These are phyloP conservation scores for Colletotrichum chrysophilum DNA, from an alignment of 2,329 filamentous ascomycete genomes.

Conservation along the genomic window DNA sequence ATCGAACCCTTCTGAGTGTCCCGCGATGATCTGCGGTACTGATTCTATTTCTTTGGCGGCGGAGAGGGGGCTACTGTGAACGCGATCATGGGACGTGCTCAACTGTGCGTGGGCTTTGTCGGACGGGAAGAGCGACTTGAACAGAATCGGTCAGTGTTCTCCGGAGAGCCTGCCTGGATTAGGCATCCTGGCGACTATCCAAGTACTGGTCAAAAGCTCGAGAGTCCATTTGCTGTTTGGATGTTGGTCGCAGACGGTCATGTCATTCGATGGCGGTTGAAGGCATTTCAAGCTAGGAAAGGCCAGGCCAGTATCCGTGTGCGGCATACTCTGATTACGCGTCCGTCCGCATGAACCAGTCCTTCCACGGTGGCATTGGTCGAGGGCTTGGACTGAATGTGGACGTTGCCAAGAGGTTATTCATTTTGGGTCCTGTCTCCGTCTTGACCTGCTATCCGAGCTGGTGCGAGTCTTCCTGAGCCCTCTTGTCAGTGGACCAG, in stretches of 20 bases:
- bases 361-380: slow-evolving; percentile 43
- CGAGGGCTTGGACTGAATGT: slow-evolving; percentile 81
- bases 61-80: background rate
- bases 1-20: background rate
- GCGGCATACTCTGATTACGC: slow-evolving; percentile 69
- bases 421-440: background rate
- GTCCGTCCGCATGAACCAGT: slow-evolving; percentile 77
- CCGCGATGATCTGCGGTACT: background rate
- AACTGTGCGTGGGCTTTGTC: background rate
- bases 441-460: background rate
- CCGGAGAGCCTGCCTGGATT: background rate
- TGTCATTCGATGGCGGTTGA: background rate
- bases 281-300: background rate
- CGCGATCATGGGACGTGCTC: background rate
- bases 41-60: background rate
- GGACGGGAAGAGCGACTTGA: background rate
- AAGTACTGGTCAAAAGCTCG: background rate
- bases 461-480: background rate
- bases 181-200: background rate
- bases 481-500: background rate
- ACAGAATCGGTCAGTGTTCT: background rate
- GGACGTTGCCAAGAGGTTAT: slow-evolving; percentile 55
- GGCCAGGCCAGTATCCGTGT: background rate
- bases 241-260: background rate
- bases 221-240: background rate